A percentile compares a stretch with the other conserved stretches of the same genome.
phyloP scores from a whole-genome alignment of 2,329 filamentous ascomycete species.

The Niveomyces coronatus region DNA sequence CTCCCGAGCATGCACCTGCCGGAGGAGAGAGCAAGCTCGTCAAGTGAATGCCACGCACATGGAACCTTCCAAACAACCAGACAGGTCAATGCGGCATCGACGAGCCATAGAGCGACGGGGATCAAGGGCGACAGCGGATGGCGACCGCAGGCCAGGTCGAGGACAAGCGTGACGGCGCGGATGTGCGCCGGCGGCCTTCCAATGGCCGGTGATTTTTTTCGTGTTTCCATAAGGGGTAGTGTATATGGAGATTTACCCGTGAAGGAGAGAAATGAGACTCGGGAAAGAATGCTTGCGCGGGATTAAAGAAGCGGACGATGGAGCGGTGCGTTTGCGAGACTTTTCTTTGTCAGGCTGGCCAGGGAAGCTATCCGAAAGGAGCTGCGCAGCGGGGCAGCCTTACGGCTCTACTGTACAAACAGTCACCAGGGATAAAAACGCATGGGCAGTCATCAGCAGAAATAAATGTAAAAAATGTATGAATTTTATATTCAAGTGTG shows the following conservation, averaged over 20 bases:
- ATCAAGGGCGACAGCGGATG: constrained; percentile 40
- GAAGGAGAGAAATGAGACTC: too few relatives aligned
- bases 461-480: too few relatives aligned
- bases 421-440: neutral
- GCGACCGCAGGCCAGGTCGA: constrained; percentile 37
- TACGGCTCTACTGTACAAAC: neutral
- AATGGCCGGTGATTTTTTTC: neutral
- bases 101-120: constrained; percentile 53
- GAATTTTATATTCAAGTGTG: too few relatives aligned
- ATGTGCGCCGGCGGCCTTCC: constrained; percentile 15
- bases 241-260: too few relatives aligned
- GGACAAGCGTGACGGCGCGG: constrained; percentile 21
- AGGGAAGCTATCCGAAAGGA: constrained; percentile 9
- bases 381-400: neutral
- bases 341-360: too few relatives aligned
- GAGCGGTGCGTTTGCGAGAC: constrained; percentile 5
- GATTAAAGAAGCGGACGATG: neutral
- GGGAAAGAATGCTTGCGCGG: neutral
- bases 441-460: too few relatives aligned
- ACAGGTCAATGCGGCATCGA: constrained; percentile 62
- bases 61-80: constrained; percentile 72
- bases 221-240: too few relatives aligned
- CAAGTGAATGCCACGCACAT: too few relatives aligned
- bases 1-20: neutral
- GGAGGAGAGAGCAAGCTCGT: constrained; percentile 1